Percentiles rank a stretch among this genome's conserved stretches.
These are phyloP conservation scores for Aureobasidium sp. DNA, from an alignment of 2,329 filamentous ascomycete species.

Conservation along the genomic window DNA sequence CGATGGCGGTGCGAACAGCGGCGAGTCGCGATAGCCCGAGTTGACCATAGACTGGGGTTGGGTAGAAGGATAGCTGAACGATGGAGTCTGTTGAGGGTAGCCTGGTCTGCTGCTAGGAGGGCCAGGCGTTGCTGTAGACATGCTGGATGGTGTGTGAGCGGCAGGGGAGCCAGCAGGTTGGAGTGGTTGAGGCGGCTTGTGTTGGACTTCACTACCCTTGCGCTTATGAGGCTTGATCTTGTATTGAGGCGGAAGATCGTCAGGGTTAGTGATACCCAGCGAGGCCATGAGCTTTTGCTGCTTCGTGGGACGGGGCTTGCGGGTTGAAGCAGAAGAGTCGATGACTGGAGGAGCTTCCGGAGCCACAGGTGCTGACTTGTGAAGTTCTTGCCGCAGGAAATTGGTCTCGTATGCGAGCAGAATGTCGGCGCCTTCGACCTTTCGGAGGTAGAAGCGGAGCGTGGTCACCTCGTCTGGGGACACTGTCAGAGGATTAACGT, in stretches of 20 bases:
- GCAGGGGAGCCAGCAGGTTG: constrained; percentile 27
- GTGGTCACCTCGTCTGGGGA: constrained; percentile 82
- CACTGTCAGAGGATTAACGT: constrained; percentile 67
- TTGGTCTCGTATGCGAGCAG: constrained; percentile 91
- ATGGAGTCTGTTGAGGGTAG: constrained; percentile 22
- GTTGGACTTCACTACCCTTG: constrained; percentile 41
- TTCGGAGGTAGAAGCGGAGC: constrained; percentile 89
- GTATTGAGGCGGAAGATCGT: constrained; percentile 78
- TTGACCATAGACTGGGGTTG: constrained; percentile 16
- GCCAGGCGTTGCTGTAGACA: constrained; percentile 15
- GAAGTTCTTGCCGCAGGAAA: constrained; percentile 89
- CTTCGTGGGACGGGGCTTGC: constrained; percentile 94
- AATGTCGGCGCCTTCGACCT: constrained; percentile 95
- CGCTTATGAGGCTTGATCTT: constrained; percentile 73
- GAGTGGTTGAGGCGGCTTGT: constrained; percentile 20
- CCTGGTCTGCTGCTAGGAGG: constrained; percentile 16
- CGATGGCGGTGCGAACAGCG: constrained; percentile 23
- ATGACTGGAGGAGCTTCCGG: constrained; percentile 78
- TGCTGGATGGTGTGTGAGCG: constrained; percentile 19
- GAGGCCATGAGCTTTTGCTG: constrained; percentile 90
- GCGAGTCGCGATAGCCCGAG: constrained; percentile 23
- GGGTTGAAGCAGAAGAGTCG: constrained; percentile 80
- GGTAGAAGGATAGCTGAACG: constrained; percentile 22
- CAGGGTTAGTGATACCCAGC: constrained; percentile 80
- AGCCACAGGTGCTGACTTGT: constrained; percentile 90